Base-by-base conservation (phyloP, 305 asterid species). In the Fraxinus dipetala region DNA sequence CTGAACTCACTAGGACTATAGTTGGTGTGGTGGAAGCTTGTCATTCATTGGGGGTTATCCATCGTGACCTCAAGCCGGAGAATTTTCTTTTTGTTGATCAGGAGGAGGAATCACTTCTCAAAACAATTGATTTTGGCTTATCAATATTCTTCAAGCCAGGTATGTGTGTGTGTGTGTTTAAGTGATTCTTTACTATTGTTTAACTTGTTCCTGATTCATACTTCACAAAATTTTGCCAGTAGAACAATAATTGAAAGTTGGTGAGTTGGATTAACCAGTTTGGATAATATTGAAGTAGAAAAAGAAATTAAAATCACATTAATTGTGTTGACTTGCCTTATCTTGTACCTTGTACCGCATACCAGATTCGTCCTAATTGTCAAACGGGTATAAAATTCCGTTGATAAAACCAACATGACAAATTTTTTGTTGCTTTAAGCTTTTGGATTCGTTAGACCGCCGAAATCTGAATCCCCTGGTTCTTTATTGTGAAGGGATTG, bases 41-140 rank as follows among this genome's bases (percentile, higher is more conserved):
- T 77, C 97, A 92, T 83, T 92, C 97, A 2, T 84, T 92, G 84
- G 89, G 97, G 22, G 94, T 92, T 45, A 92, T 92, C 94, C 94
- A 92, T 84, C 91, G 96, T 45, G 96, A 91, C 43, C 89, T 92
- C 83, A 92, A 92, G 89, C 97, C 97, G 0, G 95, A 92, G 89
- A 92, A 92, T 86, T 92, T 92, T 83, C 93, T 92, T 32, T 87
- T 92, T 75, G 91, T 91, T 22, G 90, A 90, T 83, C 89, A 90
- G 70, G 84, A 87, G 85, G 94, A 91, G 84, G 94, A 91, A 30
- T 89, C 94, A 0, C 89, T 90, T 82, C 92, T 91, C 61, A 91
- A 91, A 84, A 90, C 94, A 1, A 91, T 91, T 56, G 96, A 91
- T 84, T 91, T 91, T 76, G 96, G 96, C 34, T 84, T 91, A 76